These are phyloP conservation scores for Pestalotiopsis sp. DNA, from an alignment of 2,329 filamentous ascomycete genomes.

Conservation along the genomic window DNA sequence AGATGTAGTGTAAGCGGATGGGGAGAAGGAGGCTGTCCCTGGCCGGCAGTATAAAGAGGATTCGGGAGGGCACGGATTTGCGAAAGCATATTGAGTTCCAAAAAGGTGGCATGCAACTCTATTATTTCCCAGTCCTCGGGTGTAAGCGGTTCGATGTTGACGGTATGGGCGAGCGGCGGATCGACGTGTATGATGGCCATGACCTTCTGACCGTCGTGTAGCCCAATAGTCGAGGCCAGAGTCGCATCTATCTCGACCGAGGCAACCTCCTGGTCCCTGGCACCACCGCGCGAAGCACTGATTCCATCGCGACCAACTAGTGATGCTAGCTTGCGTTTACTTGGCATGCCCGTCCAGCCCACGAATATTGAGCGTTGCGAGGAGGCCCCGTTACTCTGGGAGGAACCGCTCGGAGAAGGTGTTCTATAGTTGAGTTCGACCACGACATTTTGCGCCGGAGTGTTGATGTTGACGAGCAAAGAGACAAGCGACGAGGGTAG, in stretches of 20 bases:
- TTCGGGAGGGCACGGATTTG: constrained; percentile 95
- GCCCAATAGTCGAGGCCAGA: constrained; percentile 75
- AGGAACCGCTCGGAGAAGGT: constrained; percentile 45
- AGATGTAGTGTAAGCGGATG: constrained; percentile 91
- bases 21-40: constrained; percentile 54
- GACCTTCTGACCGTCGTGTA: constrained; percentile 82
- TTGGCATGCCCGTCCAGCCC: constrained; percentile 98
- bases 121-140: constrained; percentile 99
- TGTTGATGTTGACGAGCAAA: constrained; percentile 85
- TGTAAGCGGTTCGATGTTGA: constrained; percentile 95
- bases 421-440: constrained; percentile 83
- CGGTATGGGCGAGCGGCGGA: constrained; percentile 86
- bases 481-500: constrained; percentile 83
- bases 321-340: constrained; percentile 78
- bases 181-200: constrained; percentile 77
- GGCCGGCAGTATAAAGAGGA: constrained; percentile 64
- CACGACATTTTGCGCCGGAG: constrained; percentile 91
- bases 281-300: constrained; percentile 57
- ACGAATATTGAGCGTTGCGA: constrained; percentile 76
- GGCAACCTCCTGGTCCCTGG: constrained; percentile 75
- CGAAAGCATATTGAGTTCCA: constrained; percentile 89
- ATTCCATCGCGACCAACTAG: constrained; percentile 77
- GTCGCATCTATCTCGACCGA: constrained; percentile 87
- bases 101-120: constrained; percentile 91
- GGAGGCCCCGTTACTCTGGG: constrained; percentile 46